Evolutionary conservation across 345 rosid species (phyloP), one percentile per base, ranked within the genome.

Genomic region (Corymbia maculata): DNA sequence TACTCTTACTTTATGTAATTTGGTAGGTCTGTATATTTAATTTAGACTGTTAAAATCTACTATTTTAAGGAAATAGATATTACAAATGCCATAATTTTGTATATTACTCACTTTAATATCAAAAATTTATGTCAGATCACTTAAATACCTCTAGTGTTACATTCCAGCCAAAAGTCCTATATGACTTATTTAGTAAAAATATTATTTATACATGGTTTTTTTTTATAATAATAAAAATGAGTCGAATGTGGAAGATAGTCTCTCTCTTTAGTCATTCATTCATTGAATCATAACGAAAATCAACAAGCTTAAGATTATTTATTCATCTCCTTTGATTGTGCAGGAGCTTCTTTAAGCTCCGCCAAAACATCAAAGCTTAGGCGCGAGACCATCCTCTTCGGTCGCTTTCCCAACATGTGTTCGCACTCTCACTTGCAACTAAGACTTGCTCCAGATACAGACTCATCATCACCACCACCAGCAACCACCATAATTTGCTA

Each of bases 21-120:
- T 36, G 14, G 49, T 0, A 6, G 26, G 49, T 42, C 12, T 42
- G 12, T 75, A 36, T 42, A 17, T 32, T 17, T 9, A 19, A 11
- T 9, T 36, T 42, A 2, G 8, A 75, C 9, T 21, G 8, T 55
- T 55, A 55, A 55, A 0, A 55, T 55, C 0, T 55, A 55, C 61
- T 4, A 22, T 55, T 55, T 21, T 55, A 55, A 1, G 61, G 28
- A 55, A 55, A 55, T 21, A 4, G 28, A 55, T 55, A 55, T 1
- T 55, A 55, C 3, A 55, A 55, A 28, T 9, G 22, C 0, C 22
- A 55, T 55, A 55, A 55, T 9, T 68, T 68, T 1, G 5, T 30
- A 7, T 22, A 0, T 8, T 6, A 1, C 11, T 68, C 12, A 16
- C 6, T 30, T 68, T 68, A 0, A 3, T 15, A 4, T 30, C 22